A percentile compares a stretch with the other conserved stretches of the same genome.
phyloP scores from a whole-genome alignment of 2,329 filamentous ascomycete genomes.

The Botryotinia narcissicola region DNA sequence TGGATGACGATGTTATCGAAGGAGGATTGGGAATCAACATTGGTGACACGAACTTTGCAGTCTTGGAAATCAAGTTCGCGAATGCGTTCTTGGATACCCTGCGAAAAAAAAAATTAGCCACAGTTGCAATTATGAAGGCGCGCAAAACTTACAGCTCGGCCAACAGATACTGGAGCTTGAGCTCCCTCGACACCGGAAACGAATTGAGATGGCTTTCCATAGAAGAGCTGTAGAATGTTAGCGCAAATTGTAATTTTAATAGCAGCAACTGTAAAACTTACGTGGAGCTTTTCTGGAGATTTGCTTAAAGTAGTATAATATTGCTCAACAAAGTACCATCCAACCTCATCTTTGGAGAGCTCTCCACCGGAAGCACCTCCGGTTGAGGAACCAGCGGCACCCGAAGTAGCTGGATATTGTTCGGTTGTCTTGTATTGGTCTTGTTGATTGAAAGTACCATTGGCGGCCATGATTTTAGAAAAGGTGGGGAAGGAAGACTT shows the following conservation, averaged over 20 bases:
- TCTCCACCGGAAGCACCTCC: conserved; percentile 44
- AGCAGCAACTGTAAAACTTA: conserved; percentile 42
- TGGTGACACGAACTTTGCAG: conserved; percentile 96
- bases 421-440: conserved; percentile 39
- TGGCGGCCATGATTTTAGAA: conserved; percentile 37
- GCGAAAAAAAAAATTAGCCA: conserved; percentile 27
- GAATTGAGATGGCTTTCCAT: conserved; percentile 93
- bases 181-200: conserved; percentile 91
- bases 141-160: conserved; percentile 68
- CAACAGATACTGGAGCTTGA: conserved; percentile 79
- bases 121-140: not conserved
- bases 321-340: conserved; percentile 99
- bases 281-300: conserved; percentile 86
- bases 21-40: conserved; percentile 94
- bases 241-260: conserved; percentile 3
- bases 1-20: conserved; percentile 94
- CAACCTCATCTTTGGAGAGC: conserved; percentile 85
- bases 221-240: conserved; percentile 66
- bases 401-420: conserved; percentile 38
- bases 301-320: conserved; percentile 98
- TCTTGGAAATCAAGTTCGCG: conserved; percentile 91
- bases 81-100: conserved; percentile 94
- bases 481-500: conserved; percentile 27
- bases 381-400: conserved; percentile 32
- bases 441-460: conserved; percentile 39